phyloP scores from a whole-genome alignment of 768 basidiomycete species.

The Daedalea quercina region DNA sequence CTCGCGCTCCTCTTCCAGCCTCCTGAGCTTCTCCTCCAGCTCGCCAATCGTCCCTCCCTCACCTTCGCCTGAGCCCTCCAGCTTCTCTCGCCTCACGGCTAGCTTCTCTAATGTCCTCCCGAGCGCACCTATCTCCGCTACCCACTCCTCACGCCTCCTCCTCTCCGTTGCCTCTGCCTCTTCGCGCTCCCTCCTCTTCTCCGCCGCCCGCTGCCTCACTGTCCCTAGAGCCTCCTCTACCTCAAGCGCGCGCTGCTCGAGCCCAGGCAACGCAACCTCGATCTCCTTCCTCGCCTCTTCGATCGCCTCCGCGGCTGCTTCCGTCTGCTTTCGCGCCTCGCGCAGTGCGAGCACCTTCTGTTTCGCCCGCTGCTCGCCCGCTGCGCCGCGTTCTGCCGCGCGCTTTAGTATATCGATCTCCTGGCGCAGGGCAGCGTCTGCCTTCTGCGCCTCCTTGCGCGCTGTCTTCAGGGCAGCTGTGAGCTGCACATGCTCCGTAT shows the following conservation, averaged over 20 bases:
- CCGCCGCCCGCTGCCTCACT: conserved; percentile 39
- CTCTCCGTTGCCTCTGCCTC: conserved; percentile 42
- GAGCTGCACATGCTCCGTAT: conserved; percentile 63
- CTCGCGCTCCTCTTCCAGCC: conserved; percentile 57
- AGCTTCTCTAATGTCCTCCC: conserved; percentile 64
- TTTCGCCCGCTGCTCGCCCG: conserved; percentile 70
- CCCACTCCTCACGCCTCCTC: conserved; percentile 49
- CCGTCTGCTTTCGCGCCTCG: conserved; percentile 77
- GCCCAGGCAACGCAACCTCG: conserved; percentile 32
- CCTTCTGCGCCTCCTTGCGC: conserved; percentile 77
- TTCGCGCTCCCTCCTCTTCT: conserved; percentile 37
- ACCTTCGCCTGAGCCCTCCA: conserved; percentile 50
- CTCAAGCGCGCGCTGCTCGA: conserved; percentile 37
- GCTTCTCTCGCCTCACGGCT: conserved; percentile 54
- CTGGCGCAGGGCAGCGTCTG: conserved; percentile 70
- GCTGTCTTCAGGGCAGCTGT: conserved; percentile 66
- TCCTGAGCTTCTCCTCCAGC: conserved; percentile 59
- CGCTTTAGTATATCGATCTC: conserved; percentile 84
- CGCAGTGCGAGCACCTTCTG: conserved; percentile 87
- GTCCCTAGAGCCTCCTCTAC: conserved; percentile 35
- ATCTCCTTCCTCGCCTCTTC: conserved; percentile 33
- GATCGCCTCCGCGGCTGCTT: conserved; percentile 38
- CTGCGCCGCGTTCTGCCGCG: conserved; percentile 71
- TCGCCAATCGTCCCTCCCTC: conserved; percentile 61
- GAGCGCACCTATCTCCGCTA: conserved; percentile 48